Evolutionary conservation across 1,284 basidiomycete species (phyloP).

Genomic region (Heterobasidion annosum): DNA sequence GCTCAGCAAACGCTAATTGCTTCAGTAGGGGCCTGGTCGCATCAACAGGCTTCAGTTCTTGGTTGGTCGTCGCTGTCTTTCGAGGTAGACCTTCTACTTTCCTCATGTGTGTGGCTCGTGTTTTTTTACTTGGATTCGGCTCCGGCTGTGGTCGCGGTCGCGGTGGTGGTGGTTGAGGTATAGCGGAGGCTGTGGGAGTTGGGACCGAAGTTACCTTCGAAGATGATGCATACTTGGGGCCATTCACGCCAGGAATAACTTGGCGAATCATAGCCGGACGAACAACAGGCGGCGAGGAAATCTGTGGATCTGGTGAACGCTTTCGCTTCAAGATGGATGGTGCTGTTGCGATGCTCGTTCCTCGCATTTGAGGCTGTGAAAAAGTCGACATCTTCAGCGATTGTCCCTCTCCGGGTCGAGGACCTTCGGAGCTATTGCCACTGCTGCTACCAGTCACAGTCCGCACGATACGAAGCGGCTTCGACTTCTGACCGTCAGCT

Average conservation of each 20-base stretch:
- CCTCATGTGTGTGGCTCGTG: slow-evolving; percentile 2
- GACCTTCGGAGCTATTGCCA: slow-evolving; percentile 19
- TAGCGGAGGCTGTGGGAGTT: not conserved
- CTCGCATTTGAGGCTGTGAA: not conserved
- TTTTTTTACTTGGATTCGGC: slow-evolving; percentile 1
- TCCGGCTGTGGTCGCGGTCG: not conserved
- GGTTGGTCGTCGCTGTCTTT: not conserved
- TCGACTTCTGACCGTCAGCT: slow-evolving; percentile 1
- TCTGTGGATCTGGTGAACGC: slow-evolving; percentile 20
- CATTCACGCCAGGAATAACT: slow-evolving; percentile 13
- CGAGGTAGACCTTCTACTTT: not conserved
- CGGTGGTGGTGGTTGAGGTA: not conserved
- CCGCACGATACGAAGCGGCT: slow-evolving; percentile 8
- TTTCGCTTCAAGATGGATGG: slow-evolving; percentile 29
- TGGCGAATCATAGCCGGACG: slow-evolving; percentile 18
- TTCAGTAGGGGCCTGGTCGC: not conserved
- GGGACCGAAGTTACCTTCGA: not conserved
- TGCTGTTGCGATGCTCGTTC: not conserved
- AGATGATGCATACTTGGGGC: not conserved
- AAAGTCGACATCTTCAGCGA: not conserved
- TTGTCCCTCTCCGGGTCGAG: not conserved
- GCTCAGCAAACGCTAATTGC: not conserved
- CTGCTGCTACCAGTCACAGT: slow-evolving; percentile 10
- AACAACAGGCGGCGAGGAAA: slow-evolving; percentile 16
- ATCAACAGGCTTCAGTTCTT: not conserved